Percentiles rank a stretch among this genome's conserved stretches.
Evolutionary conservation across 148 eudicot species (phyloP).

Genomic region (Vaccinium myrtillus): DNA sequence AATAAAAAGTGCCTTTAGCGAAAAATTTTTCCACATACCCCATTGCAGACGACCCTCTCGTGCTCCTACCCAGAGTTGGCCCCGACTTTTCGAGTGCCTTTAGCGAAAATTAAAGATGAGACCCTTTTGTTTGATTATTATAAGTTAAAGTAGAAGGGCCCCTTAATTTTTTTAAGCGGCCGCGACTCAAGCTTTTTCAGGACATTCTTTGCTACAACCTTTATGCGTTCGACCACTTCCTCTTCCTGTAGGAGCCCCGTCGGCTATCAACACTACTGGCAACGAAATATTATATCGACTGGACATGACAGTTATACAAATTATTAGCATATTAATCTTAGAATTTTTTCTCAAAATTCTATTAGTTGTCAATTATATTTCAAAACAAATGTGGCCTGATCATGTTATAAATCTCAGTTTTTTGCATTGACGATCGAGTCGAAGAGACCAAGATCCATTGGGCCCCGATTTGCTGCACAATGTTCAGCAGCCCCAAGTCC

Average conservation of each 20-base stretch:
- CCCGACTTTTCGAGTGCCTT: too few relatives aligned
- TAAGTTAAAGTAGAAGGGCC: too few relatives aligned
- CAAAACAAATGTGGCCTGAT: not conserved
- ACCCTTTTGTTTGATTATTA: too few relatives aligned
- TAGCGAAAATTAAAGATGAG: too few relatives aligned
- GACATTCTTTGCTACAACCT: not conserved
- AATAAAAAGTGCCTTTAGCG: too few relatives aligned
- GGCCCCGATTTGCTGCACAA: not conserved
- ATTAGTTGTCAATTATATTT: not conserved
- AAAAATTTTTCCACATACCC: too few relatives aligned
- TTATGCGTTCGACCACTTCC: not conserved
- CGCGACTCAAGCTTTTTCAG: too few relatives aligned
- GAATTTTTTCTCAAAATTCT: not conserved
- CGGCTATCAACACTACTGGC: not conserved
- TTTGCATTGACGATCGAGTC: not conserved
- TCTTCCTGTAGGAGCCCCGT: not conserved
- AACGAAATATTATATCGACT: not conserved
- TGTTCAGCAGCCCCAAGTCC: not conserved
- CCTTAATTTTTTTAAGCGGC: too few relatives aligned
- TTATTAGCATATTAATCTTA: not conserved
- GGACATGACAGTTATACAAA: not conserved
- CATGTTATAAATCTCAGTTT: not conserved
- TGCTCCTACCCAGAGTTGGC: too few relatives aligned
- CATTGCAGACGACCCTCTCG: too few relatives aligned
- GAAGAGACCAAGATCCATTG: not conserved